A percentile compares a stretch with the other conserved stretches of the same genome.
These are phyloP conservation scores for Penicillium verrucosum DNA, from an alignment of 2,329 filamentous ascomycete genomes.

Conservation along the genomic window DNA sequence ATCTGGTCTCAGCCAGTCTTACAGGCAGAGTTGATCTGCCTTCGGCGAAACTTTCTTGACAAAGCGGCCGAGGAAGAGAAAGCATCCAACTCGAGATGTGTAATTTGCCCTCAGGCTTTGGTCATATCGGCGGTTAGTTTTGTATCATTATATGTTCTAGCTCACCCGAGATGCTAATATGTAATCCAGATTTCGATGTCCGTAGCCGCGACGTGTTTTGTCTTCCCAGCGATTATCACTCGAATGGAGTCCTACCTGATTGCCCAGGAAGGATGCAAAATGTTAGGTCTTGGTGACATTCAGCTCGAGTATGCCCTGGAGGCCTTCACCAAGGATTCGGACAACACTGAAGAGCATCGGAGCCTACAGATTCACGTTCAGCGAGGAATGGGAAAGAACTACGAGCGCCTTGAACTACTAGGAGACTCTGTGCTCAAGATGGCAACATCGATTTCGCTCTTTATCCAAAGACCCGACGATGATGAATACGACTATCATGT, in stretches of 20 bases:
- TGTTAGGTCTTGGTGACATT: constrained; percentile 62
- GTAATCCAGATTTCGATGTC: constrained; percentile 59
- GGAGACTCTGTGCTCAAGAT: constrained; percentile 95
- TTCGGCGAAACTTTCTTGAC: constrained; percentile 81
- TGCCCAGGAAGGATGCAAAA: constrained; percentile 67
- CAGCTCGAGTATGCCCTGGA: constrained; percentile 72
- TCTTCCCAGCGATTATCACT: constrained; percentile 80
- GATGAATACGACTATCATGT: constrained; percentile 88
- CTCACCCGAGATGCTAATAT: neutral
- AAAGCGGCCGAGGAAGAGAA: constrained; percentile 54
- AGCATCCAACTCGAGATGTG: constrained; percentile 54
- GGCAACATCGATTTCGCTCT: constrained; percentile 86
- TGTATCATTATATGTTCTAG: neutral
- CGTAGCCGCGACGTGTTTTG: constrained; percentile 69
- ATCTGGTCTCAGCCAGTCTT: constrained; percentile 75
- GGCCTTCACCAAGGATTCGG: constrained; percentile 87
- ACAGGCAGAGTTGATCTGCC: constrained; percentile 67
- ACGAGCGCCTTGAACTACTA: constrained; percentile 89
- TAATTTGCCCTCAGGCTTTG: constrained; percentile 73
- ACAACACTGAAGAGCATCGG: constrained; percentile 72
- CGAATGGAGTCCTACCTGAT: constrained; percentile 80
- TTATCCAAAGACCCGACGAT: constrained; percentile 69
- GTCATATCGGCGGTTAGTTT: constrained; percentile 68
- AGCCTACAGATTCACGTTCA: constrained; percentile 70
- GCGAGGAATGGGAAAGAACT: constrained; percentile 86